Evolutionary conservation across 2,329 filamentous ascomycete genomes (phyloP), one percentile per base, ranked within the genome.

Genomic region (Fusarium mundagurra): DNA sequence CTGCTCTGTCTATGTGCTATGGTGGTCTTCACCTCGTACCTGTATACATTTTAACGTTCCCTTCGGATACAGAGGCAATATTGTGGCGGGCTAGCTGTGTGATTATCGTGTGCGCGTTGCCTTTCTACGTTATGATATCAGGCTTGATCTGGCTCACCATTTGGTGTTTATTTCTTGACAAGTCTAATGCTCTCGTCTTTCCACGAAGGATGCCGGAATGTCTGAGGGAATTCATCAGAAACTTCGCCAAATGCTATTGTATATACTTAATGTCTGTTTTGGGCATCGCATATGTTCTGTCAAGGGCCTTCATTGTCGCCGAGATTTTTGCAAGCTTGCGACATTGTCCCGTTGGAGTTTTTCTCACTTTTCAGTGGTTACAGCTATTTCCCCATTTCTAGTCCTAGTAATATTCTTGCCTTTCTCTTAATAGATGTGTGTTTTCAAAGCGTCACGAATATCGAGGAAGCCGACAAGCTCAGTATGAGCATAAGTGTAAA

Each of bases 1-100:
- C 4, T 0, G 0, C 3, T 1, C 11, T 64, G 1, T 16, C 48
- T 12, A 38, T 36, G 2, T 1, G 36, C 11, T 50, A 65, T 11
- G 48, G 48, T 0, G 61, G 61, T 2, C 11, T 65, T 13, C 45
- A 48, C 4, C 20, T 48, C 31, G 9, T 1, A 8, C 44, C 44
- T 5, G 6, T 6, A 11, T 29, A 10, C 18, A 4, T 47, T 8
- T 5, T 29, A 6, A 20, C 8, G 13, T 47, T 47, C 24, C 45
- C 47, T 18, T 50, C 47, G 11, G 2, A 33, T 5, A n/a, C 5
- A 13, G 47, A 67, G 27, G 24, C 9, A 27, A 0, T 50, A 5
- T 17, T 44, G 2, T 59, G 41, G 41, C n/a, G 16, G 41, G 3
- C 38, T 4, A 59, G 55, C 33, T 48, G 55, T 12, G 4, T 50